Base-by-base conservation (phyloP, 345 rosid species). In the Citrus mangshanensis region DNA sequence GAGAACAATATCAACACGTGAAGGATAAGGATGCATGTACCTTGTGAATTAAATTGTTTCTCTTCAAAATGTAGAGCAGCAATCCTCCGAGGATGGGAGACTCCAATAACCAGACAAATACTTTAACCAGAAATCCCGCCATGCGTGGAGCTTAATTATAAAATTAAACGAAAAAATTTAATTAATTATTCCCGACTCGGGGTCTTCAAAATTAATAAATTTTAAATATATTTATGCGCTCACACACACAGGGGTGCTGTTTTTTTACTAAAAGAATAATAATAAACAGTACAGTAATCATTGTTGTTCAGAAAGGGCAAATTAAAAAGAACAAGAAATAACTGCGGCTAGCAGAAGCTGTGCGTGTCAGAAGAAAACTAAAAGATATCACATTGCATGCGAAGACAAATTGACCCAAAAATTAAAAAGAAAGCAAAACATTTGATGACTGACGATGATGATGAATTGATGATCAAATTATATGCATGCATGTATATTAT, bases 81-180 rank as follows among this genome's bases (percentile, higher is more conserved):
- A 84, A 21, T 0, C 82, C 37, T 35, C 96, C 93, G 35, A 92
- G 51, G 3, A 90, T 77, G 55, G 78, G 72, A 6, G 82, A 82
- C 73, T 92, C 94, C 82, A 92, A 59, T 65, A 90, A 82, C 96
- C 96, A 90, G 68, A 80, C 89, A 30, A 89, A 90, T 0, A 90
- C 49, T 70, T 89, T 90, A 30, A 88, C 91, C 58, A 90, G 75
- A 68, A 92, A 78, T 75, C 96, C 94, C 18, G 94, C 91, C 97
- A 89, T 79, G 30, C 97, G 86, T 12, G 94, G 97, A 62, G 94
- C 94, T 92, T 51, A 0, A 13, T 46, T 13, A 13, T 46, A 37
- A 37, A 59, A 56, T 25, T 16, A 56, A 12, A 55, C n/a, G 4
- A 60, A 4, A 14, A 18, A 28, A 46, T 3, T 46, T 12, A 12